These are phyloP conservation scores for Paramecium sonneborni DNA, from an alignment of 73 alveolate species.

Conservation along the genomic window DNA sequence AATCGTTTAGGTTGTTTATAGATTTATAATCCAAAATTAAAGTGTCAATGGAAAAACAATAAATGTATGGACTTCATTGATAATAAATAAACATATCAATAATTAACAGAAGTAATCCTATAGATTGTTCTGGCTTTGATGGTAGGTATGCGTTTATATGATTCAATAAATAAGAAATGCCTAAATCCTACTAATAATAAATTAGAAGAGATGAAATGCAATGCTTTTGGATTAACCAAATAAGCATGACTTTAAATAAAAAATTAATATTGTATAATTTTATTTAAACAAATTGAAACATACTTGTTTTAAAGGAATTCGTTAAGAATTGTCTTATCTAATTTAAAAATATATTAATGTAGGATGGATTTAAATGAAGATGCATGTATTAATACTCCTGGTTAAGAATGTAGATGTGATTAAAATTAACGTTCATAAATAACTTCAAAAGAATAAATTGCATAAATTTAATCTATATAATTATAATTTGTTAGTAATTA, in stretches of 20 bases:
- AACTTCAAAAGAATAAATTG: neutral
- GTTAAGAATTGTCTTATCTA: neutral
- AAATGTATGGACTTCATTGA: neutral
- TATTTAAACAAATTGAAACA: no score
- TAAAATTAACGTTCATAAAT: neutral
- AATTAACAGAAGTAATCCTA: neutral
- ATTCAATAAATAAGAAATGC: neutral
- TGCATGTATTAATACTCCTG: neutral
- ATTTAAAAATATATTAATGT: neutral
- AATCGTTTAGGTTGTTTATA: neutral
- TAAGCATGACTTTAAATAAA: neutral
- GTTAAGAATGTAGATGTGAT: neutral
- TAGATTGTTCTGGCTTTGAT: neutral
- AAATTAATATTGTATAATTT: neutral
- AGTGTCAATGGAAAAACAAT: neutral
- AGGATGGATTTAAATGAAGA: neutral
- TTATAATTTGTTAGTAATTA: neutral
- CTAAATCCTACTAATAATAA: neutral
- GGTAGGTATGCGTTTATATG: neutral
- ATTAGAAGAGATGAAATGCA: neutral
- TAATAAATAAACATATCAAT: neutral
- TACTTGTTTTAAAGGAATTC: neutral
- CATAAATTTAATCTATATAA: neutral
- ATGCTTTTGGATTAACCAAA: neutral
- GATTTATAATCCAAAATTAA: neutral